Conservation (phyloP, 2,329 filamentous ascomycete species). For the Shiraia bambusicola region DNA sequence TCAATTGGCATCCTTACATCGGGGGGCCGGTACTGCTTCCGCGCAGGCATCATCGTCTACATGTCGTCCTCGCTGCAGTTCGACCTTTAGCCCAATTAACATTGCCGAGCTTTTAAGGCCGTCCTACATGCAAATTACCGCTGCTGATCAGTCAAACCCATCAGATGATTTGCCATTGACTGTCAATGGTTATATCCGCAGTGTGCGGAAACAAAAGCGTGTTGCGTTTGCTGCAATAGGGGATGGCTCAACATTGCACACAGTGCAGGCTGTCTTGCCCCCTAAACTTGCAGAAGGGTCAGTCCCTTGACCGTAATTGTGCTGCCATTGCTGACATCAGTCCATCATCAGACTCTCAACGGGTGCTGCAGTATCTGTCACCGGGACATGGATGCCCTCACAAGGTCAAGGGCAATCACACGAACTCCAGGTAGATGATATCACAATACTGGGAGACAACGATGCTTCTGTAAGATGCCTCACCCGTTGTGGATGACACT, state of each 20-base stretch:
- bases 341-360: constrained; percentile 66
- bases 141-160: constrained; percentile 50
- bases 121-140: constrained; percentile 43
- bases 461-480: constrained; percentile 69
- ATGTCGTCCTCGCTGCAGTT: constrained; percentile 31
- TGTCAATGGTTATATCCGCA: constrained; percentile 78
- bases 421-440: constrained; percentile 73
- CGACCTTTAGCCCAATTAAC: constrained; percentile 35
- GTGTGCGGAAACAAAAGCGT: constrained; percentile 82
- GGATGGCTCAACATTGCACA: constrained; percentile 79
- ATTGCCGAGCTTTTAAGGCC: constrained; percentile 56
- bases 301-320: constrained; percentile 34
- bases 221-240: constrained; percentile 80
- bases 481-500: constrained; percentile 1
- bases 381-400: constrained; percentile 74
- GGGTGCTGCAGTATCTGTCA: constrained; percentile 76
- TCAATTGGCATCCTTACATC: constrained; percentile 18
- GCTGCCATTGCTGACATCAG: constrained; percentile 13
- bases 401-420: constrained; percentile 69
- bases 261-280: constrained; percentile 78
- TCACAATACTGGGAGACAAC: constrained; percentile 73
- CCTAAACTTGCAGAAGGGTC: constrained; percentile 73
- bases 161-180: constrained; percentile 31
- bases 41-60: constrained; percentile 14
- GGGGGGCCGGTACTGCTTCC: constrained; percentile 17